Evolutionary conservation across 2,329 filamentous ascomycete species (phyloP), one percentile per base, ranked within the genome.

Genomic region (Purpureocillium takamizusanense): DNA sequence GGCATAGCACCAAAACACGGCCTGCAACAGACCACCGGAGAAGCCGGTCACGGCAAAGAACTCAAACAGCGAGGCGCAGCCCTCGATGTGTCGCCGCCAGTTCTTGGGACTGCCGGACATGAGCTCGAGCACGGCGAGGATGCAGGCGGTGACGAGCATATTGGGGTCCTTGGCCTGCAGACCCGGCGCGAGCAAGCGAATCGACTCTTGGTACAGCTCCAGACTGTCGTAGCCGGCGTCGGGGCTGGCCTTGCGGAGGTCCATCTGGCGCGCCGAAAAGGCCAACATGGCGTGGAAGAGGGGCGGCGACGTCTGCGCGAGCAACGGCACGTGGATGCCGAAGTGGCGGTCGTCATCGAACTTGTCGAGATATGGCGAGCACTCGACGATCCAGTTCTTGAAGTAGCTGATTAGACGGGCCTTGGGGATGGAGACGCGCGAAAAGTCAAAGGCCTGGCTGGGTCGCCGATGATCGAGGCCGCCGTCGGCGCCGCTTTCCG

Each of bases 1-100:
- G 0, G 69, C 71, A 47, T 74, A 76, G 45, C 70, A 75, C 72
- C 72, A 77, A 44, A 76, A 77, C 0, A 76, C 58, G 0, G 71
- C 72, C 45, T 73, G 69, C 6, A 62, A 60, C 4, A 72, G 63
- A n/a, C 55, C 55, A 10, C 54, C 55, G 3, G 54, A 55, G 41
- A 58, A 58, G 1, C 73, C 74, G 29, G 70, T 63, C 5, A 77
- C 68, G 2, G 61, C 63, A 40, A 69, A 65, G 2, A 68, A 63
- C 42, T 68, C 63, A 16, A 77, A 67, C 2, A 77, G 51, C 2
- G 69, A 63, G 1, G 73, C 71, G 43, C 72, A 76, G 0, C 74
- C 74, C 38, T 77, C 72, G 3, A 77, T 51, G 51, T 77, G 74
- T 1, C 69, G 63, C 8, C 66, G 57, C 74, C 73, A 77, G 38